Evolutionary conservation across 1,284 basidiomycete genomes (phyloP), one percentile per base, ranked within the genome.

Genomic region (Cerioporus squamosus): DNA sequence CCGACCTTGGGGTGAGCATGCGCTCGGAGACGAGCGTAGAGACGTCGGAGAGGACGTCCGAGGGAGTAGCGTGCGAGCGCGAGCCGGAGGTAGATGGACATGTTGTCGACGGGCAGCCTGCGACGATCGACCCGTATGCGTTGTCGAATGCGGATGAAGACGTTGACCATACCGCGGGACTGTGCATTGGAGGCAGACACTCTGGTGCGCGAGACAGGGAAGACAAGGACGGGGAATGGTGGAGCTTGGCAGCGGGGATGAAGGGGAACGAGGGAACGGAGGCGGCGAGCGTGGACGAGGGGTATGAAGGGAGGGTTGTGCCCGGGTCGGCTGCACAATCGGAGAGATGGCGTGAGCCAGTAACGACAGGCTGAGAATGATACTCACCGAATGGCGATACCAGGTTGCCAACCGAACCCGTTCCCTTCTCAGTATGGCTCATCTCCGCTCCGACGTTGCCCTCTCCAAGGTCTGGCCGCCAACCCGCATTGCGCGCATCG

Each of bases 121-220:
- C 33, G 40, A 18, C 40, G 14, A 43, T 22, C n/a, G 18, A 22
- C 24, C 49, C 39, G 26, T 51, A 51, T 10, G 40, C 39, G 12
- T 51, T 42, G 24, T 51, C 49, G 24, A 51, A 51, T 3, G 49
- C 49, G 33, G 49, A 51, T 9, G 49, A 39, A 17, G 49, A 43
- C 15, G 49, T 31, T 17, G 49, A 51, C 49, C 49, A 51, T 12
- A 9, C 40, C 2, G 22, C 40, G 7, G 48, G 49, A 39, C 49
- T 51, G 0, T 8, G 20, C 17, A 39, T 23, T n/a, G 33, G 39
- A 4, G 24, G 8, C 1, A 12, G 6, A 9, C 17, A 20, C 26
- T 12, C 31, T 22, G 22, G 2, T 14, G 24, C 20, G 14, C 7
- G n/a, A 14, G 20, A 3, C 5, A n/a, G 9, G 9, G 18, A 18